A percentile compares a stretch with the other conserved stretches of the same genome.
Conservation (phyloP, 148 eudicot species). For the Chenopodium quinoa region DNA sequence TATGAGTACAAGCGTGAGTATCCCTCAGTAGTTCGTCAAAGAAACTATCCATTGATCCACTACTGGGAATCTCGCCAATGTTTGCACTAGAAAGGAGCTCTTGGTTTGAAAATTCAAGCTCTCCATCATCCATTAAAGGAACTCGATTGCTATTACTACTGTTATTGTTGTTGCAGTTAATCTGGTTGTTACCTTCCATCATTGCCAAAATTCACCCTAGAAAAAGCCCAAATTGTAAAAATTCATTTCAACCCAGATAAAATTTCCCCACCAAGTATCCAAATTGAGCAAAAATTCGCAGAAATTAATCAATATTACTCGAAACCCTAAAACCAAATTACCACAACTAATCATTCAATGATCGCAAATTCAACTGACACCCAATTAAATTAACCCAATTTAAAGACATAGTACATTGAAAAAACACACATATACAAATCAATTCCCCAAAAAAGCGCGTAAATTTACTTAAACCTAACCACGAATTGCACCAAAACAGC, state of each 20-base stretch:
- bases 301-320: neutral
- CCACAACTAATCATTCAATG: neutral
- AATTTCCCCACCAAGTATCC: neutral
- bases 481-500: conserved; percentile 7
- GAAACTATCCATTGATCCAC: conserved; percentile 78
- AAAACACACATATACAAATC: conserved; percentile 1
- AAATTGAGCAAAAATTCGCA: conserved; percentile 4
- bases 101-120: conserved; percentile 77
- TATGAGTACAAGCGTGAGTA: conserved; percentile 81
- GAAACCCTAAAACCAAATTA: conserved; percentile 20
- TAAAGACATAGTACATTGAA: neutral
- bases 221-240: neutral
- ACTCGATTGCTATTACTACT: conserved; percentile 14
- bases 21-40: conserved; percentile 69
- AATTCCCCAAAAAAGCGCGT: neutral
- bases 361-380: conserved; percentile 13
- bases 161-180: conserved; percentile 4
- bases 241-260: conserved; percentile 1
- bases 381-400: neutral
- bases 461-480: conserved; percentile 4
- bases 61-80: conserved; percentile 54
- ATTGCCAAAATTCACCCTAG: conserved; percentile 1
- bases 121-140: conserved; percentile 65
- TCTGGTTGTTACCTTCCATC: conserved; percentile 18
- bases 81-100: conserved; percentile 57